These are phyloP conservation scores for Botrytis byssoidea DNA, from an alignment of 2,329 filamentous ascomycete species.

Conservation along the genomic window DNA sequence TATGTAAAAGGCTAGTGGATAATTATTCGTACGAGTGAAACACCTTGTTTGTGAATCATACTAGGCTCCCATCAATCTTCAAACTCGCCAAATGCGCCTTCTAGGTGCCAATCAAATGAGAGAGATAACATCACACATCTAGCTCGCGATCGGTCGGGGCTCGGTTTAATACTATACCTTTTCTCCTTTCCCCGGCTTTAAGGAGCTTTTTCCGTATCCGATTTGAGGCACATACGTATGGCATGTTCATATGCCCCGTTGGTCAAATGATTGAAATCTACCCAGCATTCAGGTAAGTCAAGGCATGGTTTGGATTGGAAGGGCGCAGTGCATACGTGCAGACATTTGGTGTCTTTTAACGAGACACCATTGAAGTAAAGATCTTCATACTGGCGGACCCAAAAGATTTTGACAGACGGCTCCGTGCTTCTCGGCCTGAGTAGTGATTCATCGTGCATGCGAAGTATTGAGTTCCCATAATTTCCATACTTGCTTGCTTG, in stretches of 20 bases:
- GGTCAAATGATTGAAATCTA: constrained; percentile 12
- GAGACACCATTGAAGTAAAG: background rate
- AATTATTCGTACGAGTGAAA: background rate
- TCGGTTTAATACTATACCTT: background rate
- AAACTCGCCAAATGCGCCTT: constrained; percentile 3
- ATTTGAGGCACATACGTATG: constrained; percentile 1
- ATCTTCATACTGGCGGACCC: background rate
- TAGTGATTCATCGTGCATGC: constrained; percentile 16
- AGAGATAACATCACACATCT: background rate
- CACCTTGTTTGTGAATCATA: background rate
- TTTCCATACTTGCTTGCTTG: background rate
- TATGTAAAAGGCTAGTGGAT: background rate
- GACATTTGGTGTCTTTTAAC: background rate
- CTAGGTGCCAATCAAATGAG: background rate
- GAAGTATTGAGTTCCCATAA: background rate
- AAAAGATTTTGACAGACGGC: background rate
- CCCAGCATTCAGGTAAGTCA: constrained; percentile 14
- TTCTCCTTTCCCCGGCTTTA: background rate
- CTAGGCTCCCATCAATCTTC: constrained; percentile 7
- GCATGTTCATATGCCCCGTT: background rate
- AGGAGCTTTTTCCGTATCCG: background rate
- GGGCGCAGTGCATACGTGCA: constrained; percentile 14
- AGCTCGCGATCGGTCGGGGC: background rate
- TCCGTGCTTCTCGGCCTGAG: background rate
- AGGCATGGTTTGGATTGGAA: constrained; percentile 1